phyloP scores from a whole-genome alignment of 1,284 basidiomycete genomes.

The Lentinus polychrous region DNA sequence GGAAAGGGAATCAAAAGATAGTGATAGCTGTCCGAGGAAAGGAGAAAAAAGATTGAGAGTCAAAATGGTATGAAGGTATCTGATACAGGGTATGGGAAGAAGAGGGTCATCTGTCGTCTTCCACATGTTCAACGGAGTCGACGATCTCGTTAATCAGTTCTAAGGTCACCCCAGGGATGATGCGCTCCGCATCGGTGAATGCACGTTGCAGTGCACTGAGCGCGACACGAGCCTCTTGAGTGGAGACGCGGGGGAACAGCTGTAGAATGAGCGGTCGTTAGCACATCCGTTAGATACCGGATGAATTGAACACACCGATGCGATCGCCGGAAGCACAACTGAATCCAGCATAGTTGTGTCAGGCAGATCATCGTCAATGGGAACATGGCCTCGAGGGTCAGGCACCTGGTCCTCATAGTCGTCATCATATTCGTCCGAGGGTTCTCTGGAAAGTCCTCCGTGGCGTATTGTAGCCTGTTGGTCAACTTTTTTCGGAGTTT shows the following conservation, averaged over 20 bases:
- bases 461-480: conserved; percentile 62
- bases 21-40: conserved; percentile 11
- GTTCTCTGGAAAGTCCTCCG: conserved; percentile 31
- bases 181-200: conserved; percentile 86
- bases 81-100: conserved; percentile 3
- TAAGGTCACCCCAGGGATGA: conserved; percentile 78
- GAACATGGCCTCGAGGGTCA: conserved; percentile 26
- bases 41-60: conserved; percentile 6
- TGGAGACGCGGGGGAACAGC: conserved; percentile 85
- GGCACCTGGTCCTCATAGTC: conserved; percentile 51
- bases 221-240: conserved; percentile 79
- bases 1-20: conserved; percentile 8
- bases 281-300: conserved; percentile 5
- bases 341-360: conserved; percentile 89
- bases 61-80: conserved; percentile 5
- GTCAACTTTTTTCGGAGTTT: conserved; percentile 40
- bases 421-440: conserved; percentile 62
- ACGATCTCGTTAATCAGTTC: conserved; percentile 84
- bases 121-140: conserved; percentile 86
- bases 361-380: conserved; percentile 57
- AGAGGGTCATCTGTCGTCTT: conserved; percentile 43
- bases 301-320: conserved; percentile 58
- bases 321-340: conserved; percentile 89
- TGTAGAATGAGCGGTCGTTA: conserved; percentile 27
- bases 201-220: conserved; percentile 81